Conservation (phyloP, 2,329 filamentous ascomycete species). For the Chalara sp. region DNA sequence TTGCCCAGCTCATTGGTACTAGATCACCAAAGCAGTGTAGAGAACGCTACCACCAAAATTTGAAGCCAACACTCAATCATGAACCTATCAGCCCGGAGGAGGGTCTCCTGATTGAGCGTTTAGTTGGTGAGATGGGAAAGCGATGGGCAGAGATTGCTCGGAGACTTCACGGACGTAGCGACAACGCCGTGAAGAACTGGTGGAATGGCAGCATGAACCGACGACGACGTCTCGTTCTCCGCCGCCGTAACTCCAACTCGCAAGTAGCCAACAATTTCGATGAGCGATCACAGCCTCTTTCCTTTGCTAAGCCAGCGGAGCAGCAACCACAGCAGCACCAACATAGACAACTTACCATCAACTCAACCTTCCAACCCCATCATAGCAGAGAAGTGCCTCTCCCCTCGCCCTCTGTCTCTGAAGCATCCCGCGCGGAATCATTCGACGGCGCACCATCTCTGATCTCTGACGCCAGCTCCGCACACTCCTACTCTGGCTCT, state of each 20-base stretch:
- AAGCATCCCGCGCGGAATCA: constrained; percentile 49
- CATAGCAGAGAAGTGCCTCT: constrained; percentile 46
- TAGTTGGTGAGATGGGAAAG: constrained; percentile 75
- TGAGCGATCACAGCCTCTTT: constrained; percentile 25
- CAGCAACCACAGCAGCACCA: too few relatives aligned
- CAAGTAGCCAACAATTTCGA: constrained; percentile 20
- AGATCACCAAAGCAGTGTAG: constrained; percentile 91
- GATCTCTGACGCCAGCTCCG: constrained; percentile 61
- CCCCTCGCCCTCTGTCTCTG: constrained; percentile 58
- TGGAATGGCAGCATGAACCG: constrained; percentile 93
- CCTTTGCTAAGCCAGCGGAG: constrained; percentile 21
- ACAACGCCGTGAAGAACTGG: constrained; percentile 97
- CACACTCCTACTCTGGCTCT: constrained; percentile 56
- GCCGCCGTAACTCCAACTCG: constrained; percentile 19
- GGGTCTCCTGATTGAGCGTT: constrained; percentile 64
- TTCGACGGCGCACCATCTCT: constrained; percentile 60
- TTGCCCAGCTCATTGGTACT: constrained; percentile 67
- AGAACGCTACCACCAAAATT: constrained; percentile 88
- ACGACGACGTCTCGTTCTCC: constrained; percentile 36
- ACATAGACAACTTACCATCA: constrained; percentile 13
- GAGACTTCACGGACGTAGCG: constrained; percentile 73
- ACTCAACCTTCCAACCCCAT: constrained; percentile 25
- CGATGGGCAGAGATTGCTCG: constrained; percentile 91
- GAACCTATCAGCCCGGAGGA: constrained; percentile 67
- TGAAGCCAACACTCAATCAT: constrained; percentile 71